These are phyloP conservation scores for Arabidopsis hybrid DNA, from an alignment of 441 rosid genomes.

Conservation along the genomic window DNA sequence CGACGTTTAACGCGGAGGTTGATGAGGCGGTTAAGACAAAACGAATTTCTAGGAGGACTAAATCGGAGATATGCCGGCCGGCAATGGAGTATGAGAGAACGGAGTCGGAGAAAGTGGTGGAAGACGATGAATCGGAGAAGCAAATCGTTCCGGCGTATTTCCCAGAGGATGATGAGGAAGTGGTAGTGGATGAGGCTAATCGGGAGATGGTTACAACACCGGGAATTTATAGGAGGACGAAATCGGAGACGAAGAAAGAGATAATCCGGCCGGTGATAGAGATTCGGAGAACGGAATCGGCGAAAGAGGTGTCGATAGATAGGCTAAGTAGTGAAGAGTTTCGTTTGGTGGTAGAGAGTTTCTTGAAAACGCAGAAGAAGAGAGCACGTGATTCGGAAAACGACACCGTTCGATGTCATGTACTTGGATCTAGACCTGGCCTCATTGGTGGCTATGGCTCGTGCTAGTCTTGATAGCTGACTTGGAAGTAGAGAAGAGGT, in stretches of 20 bases:
- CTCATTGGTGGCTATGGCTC: conserved; percentile 29
- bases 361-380: conserved; percentile 32
- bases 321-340: conserved; percentile 33
- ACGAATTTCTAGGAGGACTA: background rate
- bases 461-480: background rate
- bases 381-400: background rate
- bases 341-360: conserved; percentile 26
- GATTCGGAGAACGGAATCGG: conserved; percentile 34
- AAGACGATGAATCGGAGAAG: conserved; percentile 3
- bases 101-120: background rate
- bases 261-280: background rate
- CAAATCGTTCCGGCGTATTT: conserved; percentile 23
- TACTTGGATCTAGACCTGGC: background rate
- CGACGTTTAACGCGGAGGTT: conserved; percentile 13
- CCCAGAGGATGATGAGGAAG: background rate
- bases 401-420: conserved; percentile 5
- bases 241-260: conserved; percentile 30
- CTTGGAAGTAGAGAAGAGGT: background rate
- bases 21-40: background rate
- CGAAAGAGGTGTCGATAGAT: conserved; percentile 10
- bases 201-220: background rate
- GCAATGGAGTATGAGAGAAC: conserved; percentile 1
- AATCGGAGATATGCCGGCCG: background rate
- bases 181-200: background rate
- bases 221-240: conserved; percentile 5